phyloP scores from a whole-genome alignment of 176 grass and related monocot genomes.

The Themeda triandra region DNA sequence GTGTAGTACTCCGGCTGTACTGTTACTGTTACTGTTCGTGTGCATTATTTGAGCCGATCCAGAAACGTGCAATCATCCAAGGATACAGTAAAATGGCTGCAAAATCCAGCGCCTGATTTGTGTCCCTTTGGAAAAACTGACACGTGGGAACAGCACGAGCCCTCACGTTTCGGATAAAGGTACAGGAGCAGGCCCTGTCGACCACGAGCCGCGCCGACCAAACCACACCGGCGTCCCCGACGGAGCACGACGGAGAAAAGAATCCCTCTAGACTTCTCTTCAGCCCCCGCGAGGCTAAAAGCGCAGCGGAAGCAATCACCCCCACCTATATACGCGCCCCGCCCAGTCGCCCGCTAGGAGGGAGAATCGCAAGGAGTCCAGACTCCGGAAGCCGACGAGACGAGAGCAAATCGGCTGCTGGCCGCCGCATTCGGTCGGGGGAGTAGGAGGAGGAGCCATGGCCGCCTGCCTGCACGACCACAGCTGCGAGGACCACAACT shows the following conservation, averaged over 20 bases:
- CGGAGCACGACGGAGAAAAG: background rate
- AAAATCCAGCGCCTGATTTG: background rate
- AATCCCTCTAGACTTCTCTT: constrained; percentile 15
- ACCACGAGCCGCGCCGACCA: constrained; percentile 15
- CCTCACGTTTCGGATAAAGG: constrained; percentile 1
- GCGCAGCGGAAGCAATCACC: background rate
- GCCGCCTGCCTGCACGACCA: constrained; percentile 88
- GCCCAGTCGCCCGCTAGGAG: background rate
- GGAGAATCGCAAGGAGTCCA: background rate
- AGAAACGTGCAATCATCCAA: background rate
- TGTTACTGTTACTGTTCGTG: too few relatives aligned
- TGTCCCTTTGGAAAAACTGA: background rate
- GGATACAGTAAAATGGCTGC: too few relatives aligned
- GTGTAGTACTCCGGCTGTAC: too few relatives aligned
- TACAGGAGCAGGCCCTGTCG: too few relatives aligned
- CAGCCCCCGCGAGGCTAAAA: background rate
- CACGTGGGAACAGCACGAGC: background rate
- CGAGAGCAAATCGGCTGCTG: constrained; percentile 6
- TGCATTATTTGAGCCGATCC: background rate
- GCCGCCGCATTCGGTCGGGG: background rate
- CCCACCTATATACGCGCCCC: background rate
- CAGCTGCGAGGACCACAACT: constrained; percentile 97
- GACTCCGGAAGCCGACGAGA: background rate
- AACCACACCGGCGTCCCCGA: background rate
- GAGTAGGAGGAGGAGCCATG: constrained; percentile 34